Evolutionary conservation across 2,329 filamentous ascomycete species (phyloP).

Genomic region (Zymoseptoria tritici): DNA sequence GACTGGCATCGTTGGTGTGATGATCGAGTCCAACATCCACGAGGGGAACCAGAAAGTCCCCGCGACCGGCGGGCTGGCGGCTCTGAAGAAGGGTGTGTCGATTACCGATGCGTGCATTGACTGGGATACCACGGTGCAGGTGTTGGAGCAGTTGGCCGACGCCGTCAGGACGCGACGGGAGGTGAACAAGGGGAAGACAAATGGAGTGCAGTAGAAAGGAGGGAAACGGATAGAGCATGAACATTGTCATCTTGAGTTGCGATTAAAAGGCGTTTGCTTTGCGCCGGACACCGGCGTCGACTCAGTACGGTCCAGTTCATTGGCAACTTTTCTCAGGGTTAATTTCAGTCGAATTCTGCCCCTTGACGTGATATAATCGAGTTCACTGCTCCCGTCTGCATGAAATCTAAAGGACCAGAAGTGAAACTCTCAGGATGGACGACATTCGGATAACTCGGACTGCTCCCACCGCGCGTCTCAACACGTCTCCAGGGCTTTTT

Average conservation of each 20-base stretch:
- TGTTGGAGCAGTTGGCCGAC: slow-evolving; percentile 78
- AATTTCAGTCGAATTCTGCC: no score
- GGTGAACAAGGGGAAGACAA: slow-evolving; percentile 21
- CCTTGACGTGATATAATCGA: no score
- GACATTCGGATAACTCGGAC: slow-evolving; percentile 5
- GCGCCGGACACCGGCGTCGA: no score
- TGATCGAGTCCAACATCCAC: slow-evolving; percentile 98
- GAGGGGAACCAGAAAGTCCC: slow-evolving; percentile 76
- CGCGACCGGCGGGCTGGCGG: slow-evolving; percentile 62
- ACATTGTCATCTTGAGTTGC: no score
- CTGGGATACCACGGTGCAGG: slow-evolving; percentile 77
- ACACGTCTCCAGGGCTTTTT: background rate
- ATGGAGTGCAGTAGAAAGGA: slow-evolving; percentile 17
- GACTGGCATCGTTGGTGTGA: slow-evolving; percentile 84
- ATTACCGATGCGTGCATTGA: slow-evolving; percentile 95
- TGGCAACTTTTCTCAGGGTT: no score
- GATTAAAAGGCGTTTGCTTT: no score
- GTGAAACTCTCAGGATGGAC: background rate
- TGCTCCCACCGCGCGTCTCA: background rate
- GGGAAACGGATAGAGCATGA: background rate
- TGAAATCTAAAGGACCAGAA: background rate
- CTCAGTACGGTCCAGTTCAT: no score
- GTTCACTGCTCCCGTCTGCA: no score
- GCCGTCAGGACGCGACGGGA: slow-evolving; percentile 70
- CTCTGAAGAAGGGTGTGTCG: slow-evolving; percentile 78